Percentiles rank a stretch among this genome's conserved stretches.
phyloP scores from a whole-genome alignment of 192 early-diverging fungal genomes.

The Gamsiella multidivaricata region DNA sequence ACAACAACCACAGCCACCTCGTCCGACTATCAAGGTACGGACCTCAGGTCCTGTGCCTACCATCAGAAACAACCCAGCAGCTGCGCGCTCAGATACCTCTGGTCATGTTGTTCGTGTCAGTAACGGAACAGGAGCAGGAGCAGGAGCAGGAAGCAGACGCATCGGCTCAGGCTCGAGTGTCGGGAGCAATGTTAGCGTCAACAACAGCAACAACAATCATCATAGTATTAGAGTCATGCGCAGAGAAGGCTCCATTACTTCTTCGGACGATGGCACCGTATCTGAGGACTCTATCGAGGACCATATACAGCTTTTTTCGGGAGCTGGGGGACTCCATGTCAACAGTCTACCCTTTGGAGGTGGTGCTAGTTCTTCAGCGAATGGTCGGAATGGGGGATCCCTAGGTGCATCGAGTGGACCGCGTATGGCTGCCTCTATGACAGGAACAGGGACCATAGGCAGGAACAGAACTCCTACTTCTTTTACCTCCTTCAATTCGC shows the following conservation, averaged over 20 bases:
- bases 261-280: slow-evolving; percentile 43
- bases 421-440: neutral
- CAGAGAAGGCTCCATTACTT: slow-evolving; percentile 31
- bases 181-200: too few species aligned
- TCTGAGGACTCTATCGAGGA: slow-evolving; percentile 49
- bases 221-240: too few species aligned
- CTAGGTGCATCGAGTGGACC: slow-evolving; percentile 1
- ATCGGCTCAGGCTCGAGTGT: too few species aligned
- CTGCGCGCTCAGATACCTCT: neutral
- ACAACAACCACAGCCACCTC: slow-evolving; percentile 12
- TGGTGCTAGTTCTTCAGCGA: neutral
- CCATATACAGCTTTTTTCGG: slow-evolving; percentile 39
- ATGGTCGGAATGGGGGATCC: neutral
- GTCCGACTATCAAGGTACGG: slow-evolving; percentile 22
- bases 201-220: too few species aligned
- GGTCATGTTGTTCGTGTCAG: slow-evolving; percentile 5
- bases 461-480: neutral
- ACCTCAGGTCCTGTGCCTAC: slow-evolving; percentile 22
- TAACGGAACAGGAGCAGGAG: neutral
- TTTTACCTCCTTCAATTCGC: too few species aligned
- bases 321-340: slow-evolving; percentile 25
- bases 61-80: neutral
- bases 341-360: slow-evolving; percentile 17
- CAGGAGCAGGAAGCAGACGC: neutral
- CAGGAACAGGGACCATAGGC: neutral